phyloP scores from a whole-genome alignment of 2,329 filamentous ascomycete species.

The Paramyrothecium roridum region DNA sequence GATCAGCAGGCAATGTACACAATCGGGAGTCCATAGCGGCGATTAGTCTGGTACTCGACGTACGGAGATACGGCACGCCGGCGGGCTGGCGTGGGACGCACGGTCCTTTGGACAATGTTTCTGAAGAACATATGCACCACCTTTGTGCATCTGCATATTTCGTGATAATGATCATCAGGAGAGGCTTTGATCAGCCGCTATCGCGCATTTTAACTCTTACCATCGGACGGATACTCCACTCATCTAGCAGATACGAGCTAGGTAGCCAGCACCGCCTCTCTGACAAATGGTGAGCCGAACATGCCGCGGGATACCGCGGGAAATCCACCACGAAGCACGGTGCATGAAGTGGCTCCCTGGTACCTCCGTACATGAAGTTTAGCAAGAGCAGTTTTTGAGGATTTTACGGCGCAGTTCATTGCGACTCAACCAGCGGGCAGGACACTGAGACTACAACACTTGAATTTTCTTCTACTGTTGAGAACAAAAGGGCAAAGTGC shows the following conservation, averaged over 20 bases:
- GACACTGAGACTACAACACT: too few species aligned
- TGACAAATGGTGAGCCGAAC: not conserved
- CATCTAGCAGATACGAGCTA: not conserved
- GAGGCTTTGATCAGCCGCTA: not conserved
- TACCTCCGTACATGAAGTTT: not conserved
- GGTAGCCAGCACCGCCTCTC: not conserved
- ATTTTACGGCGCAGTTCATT: not conserved
- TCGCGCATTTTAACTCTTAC: not conserved
- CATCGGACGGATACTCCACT: not conserved
- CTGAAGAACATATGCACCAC: too few species aligned
- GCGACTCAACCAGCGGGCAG: too few species aligned
- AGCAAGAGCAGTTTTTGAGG: not conserved
- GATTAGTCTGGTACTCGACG: not conserved
- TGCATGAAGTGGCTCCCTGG: not conserved
- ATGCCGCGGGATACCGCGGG: not conserved
- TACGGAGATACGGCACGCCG: too few species aligned
- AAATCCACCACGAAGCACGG: not conserved
- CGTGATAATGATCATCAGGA: not conserved
- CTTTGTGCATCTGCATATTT: not conserved
- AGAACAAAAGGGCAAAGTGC: too few species aligned
- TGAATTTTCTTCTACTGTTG: too few species aligned
- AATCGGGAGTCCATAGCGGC: not conserved
- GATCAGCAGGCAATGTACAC: not conserved
- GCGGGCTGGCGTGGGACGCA: too few species aligned
- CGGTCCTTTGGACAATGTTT: too few species aligned